A percentile compares a stretch with the other conserved stretches of the same genome.
These are phyloP conservation scores for Rhizopus microsporus DNA, from an alignment of 371 early-diverging fungal genomes.

Conservation along the genomic window DNA sequence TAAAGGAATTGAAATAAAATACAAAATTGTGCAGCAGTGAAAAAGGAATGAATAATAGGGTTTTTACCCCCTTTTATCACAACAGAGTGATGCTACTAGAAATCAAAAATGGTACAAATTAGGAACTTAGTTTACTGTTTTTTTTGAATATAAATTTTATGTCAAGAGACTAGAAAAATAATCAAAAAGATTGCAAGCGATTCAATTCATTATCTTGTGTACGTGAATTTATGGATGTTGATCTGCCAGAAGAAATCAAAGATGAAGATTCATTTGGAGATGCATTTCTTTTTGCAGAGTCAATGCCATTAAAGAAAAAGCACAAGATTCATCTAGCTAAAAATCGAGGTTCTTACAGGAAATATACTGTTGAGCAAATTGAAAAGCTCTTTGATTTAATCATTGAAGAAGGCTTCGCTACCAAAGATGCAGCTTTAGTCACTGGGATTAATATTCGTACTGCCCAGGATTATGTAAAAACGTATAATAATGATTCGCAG, in stretches of 20 bases:
- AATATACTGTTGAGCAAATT: conserved; percentile 10
- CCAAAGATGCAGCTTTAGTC: conserved; percentile 23
- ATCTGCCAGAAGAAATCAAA: conserved; percentile 23
- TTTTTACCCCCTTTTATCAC: too few species aligned
- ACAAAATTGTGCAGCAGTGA: too few species aligned
- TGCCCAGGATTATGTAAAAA: conserved; percentile 27
- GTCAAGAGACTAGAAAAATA: too few species aligned
- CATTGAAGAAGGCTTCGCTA: conserved; percentile 23
- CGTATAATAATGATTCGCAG: conserved; percentile 20
- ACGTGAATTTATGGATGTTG: conserved; percentile 25
- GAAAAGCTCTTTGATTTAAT: conserved; percentile 24
- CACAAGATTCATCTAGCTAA: conserved; percentile 4
- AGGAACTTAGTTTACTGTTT: too few species aligned
- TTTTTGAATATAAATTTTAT: too few species aligned
- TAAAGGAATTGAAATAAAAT: too few species aligned
- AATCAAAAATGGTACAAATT: too few species aligned
- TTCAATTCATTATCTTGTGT: conserved; percentile 21
- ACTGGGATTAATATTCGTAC: conserved; percentile 26
- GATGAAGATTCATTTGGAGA: too few species aligned
- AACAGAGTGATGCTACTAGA: too few species aligned
- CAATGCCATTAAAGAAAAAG: conserved; percentile 7
- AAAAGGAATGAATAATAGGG: too few species aligned
- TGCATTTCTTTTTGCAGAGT: conserved; percentile 19
- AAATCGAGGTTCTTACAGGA: conserved; percentile 17
- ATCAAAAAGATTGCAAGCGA: too few species aligned